These are phyloP conservation scores for Crithidia bombi DNA, from an alignment of 208 protist species.

Conservation along the genomic window DNA sequence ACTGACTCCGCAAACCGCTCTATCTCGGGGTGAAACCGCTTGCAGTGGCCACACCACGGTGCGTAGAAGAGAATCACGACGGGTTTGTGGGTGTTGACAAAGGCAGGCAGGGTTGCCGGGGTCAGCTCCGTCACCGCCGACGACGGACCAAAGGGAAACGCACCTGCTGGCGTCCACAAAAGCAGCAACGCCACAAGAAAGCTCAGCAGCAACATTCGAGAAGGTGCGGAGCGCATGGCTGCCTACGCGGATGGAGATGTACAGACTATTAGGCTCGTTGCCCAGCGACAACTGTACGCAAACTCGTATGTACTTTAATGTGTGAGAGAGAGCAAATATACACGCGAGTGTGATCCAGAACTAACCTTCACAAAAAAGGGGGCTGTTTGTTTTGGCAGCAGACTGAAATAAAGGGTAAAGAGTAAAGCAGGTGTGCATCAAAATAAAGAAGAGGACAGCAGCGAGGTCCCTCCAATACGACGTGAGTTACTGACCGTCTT, in stretches of 20 bases:
- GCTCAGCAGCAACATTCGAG: conserved; percentile 12
- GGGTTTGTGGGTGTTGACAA: conserved; percentile 90
- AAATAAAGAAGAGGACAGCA: too few relatives aligned
- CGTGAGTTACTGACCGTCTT: too few relatives aligned
- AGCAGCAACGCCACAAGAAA: conserved; percentile 16
- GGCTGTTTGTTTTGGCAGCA: too few relatives aligned
- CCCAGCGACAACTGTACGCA: too few relatives aligned
- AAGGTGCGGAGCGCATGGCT: background rate
- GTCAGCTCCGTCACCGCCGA: conserved; percentile 83
- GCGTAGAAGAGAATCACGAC: conserved; percentile 94
- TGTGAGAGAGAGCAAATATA: too few relatives aligned
- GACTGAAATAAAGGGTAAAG: conserved; percentile 7
- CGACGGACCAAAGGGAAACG: conserved; percentile 63
- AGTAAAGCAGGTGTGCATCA: background rate
- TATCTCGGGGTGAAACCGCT: conserved; percentile 87
- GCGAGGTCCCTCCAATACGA: too few relatives aligned
- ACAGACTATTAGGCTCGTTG: background rate
- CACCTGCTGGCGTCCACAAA: conserved; percentile 9
- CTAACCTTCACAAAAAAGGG: too few relatives aligned
- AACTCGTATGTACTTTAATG: too few relatives aligned
- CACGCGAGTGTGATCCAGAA: too few relatives aligned
- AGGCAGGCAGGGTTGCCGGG: conserved; percentile 53
- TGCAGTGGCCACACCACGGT: conserved; percentile 97
- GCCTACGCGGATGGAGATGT: background rate
- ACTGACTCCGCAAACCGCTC: conserved; percentile 79